Evolutionary conservation across 345 rosid genomes (phyloP), one percentile per base, ranked within the genome.

Genomic region (Xanthoceras sorbifolium): DNA sequence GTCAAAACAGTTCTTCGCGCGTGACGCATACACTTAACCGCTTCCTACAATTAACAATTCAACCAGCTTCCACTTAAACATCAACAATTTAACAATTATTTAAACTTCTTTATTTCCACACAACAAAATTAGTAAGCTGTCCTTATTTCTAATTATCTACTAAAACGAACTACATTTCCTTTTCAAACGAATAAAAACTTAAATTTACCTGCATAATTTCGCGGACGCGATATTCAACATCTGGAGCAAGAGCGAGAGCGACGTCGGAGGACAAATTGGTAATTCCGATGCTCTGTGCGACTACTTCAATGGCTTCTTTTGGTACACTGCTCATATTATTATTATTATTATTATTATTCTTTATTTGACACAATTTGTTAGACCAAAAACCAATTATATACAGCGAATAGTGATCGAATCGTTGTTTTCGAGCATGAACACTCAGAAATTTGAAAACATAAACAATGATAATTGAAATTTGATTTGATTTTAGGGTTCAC

Each of bases 1-100:
- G 87, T 87, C 86, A 94, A 75, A 71, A 80, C 79, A 44, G 87
- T 92, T 72, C 98, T 84, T 69, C 90, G 87, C 5, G 91, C 84
- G 82, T 94, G 98, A 69, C 92, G 97, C 98, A 92, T 94, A 78
- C 97, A 92, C 79, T 92, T 94, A 75, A 94, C 84, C 9, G 98
- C 92, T 77, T 92, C 98, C 98, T 93, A 86, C 55, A 82, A 72
- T 25, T 54, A 32, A 17, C 52, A 70, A 80, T 55, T 29, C 34
- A 54, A 26, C 20, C 54, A 73, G 50, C 22, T 14, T 26, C 34
- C 57, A 72, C 9, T 67, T 42, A 25, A 66, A 12, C 52, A 7
- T 55, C 61, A 12, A 34, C 4, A 20, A 11, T 32, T 5, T 14
- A 68, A 44, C 10, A 3, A 31, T 18, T 59, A 32, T 70, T 1